Evolutionary conservation across 768 basidiomycete genomes (phyloP), one percentile per base, ranked within the genome.

Genomic region (Mycena capillaripes): DNA sequence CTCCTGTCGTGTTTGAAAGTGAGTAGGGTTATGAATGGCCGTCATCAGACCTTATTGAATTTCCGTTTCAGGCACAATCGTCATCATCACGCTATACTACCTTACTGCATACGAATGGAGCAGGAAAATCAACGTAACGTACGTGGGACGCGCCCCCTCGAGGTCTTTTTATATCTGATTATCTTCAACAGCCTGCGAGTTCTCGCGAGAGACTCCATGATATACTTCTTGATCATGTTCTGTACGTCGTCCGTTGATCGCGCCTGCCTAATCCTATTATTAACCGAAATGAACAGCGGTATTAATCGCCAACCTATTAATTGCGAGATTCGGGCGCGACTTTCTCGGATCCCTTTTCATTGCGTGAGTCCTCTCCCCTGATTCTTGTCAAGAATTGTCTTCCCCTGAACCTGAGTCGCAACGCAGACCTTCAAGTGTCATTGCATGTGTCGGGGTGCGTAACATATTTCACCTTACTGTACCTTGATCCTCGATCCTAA

Each of bases 121-220:
- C 10, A 66, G 36, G 29, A 65, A 42, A 12, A 38, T 74, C 3
- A 71, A 69, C 8, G 53, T 71, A 19, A 76, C 75, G 74, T 78
- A 59, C 11, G 71, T 74, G 16, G 17, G 3, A 6, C 27, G 2
- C 9, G 7, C 4, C 10, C 9, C 19, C 19, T 34, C 30, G 12
- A 10, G 16, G 9, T 56, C 46, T n/a, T n/a, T n/a, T 30, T 19
- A 5, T 50, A 42, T 1, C 59, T 56, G 21, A 36, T 16, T 61
- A 1, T 11, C 21, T 25, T 38, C 29, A n/a, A n/a, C 56, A 70
- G 72, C 14, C 50, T 73, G 21, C 63, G 57, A 29, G 21, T 78
- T 40, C 71, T 78, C 12, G 76, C 78, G 21, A 72, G 77, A 36
- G 79, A 79, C 58, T 79, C 79, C 1, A 58, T 78, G 19, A 50